phyloP scores from a whole-genome alignment of 352 stramenopile species.

The Phytophthora idaei region DNA sequence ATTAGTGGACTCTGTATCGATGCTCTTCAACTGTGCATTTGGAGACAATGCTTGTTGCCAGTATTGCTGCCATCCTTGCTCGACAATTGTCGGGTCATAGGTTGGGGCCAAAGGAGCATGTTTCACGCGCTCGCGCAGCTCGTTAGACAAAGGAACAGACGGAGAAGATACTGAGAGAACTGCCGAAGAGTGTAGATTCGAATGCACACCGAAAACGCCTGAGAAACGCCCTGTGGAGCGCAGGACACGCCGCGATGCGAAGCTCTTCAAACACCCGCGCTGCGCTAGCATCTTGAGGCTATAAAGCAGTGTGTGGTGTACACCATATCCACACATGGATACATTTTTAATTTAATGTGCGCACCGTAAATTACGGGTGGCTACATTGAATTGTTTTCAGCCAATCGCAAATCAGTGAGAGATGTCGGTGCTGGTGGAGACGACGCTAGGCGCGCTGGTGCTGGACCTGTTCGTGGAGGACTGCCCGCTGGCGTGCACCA shows the following conservation, averaged over 20 bases:
- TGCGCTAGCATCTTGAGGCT: slow-evolving; percentile 26
- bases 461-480: slow-evolving; percentile 91
- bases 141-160: slow-evolving; percentile 40
- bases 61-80: slow-evolving; percentile 73
- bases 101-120: slow-evolving; percentile 52
- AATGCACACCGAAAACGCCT: background rate
- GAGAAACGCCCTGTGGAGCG: slow-evolving; percentile 5
- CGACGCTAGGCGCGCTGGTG: slow-evolving; percentile 89
- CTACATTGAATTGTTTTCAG: background rate
- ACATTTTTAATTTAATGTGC: background rate
- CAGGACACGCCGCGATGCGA: slow-evolving; percentile 10
- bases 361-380: background rate
- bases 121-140: slow-evolving; percentile 62
- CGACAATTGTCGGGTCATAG: slow-evolving; percentile 71
- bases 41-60: slow-evolving; percentile 61
- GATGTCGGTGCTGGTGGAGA: slow-evolving; percentile 92
- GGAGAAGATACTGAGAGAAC: slow-evolving; percentile 1
- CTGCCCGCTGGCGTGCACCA: slow-evolving; percentile 83
- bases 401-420: slow-evolving; percentile 1
- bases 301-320: background rate
- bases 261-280: slow-evolving; percentile 9
- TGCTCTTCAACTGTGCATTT: slow-evolving; percentile 27
- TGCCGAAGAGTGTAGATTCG: slow-evolving; percentile 9
- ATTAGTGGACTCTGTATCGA: background rate
- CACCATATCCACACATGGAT: background rate